Conservation (phyloP, 2,329 filamentous ascomycete genomes). For the Colletotrichum costaricense region DNA sequence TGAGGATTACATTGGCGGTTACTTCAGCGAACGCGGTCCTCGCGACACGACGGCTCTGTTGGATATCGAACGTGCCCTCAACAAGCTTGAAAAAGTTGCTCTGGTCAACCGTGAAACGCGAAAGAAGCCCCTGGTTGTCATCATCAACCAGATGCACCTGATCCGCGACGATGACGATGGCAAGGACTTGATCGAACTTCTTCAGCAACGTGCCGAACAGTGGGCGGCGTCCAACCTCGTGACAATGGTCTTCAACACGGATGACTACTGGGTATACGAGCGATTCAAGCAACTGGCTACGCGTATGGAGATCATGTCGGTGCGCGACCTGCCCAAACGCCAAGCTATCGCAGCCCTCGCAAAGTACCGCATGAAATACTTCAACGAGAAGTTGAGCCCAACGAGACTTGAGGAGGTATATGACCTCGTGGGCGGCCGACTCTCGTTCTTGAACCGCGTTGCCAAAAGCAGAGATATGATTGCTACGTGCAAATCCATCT, state of each 20-base stretch:
- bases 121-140: constrained; percentile 83
- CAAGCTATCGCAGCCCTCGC: constrained; percentile 82
- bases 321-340: constrained; percentile 83
- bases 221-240: constrained; percentile 95
- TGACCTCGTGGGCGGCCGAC: constrained; percentile 84
- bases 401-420: constrained; percentile 81
- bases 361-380: constrained; percentile 85
- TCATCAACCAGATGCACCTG: constrained; percentile 94
- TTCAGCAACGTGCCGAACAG: constrained; percentile 95
- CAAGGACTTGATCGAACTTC: constrained; percentile 90
- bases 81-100: constrained; percentile 97
- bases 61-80: constrained; percentile 96
- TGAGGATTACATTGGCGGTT: constrained; percentile 96
- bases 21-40: constrained; percentile 94
- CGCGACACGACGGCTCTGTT: constrained; percentile 91
- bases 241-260: constrained; percentile 93
- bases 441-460: constrained; percentile 89
- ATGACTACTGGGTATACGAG: constrained; percentile 99
- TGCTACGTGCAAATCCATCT: constrained; percentile 79
- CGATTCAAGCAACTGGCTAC: constrained; percentile 91
- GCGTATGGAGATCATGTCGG: constrained; percentile 91
- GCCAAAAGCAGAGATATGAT: constrained; percentile 89
- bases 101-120: constrained; percentile 72
- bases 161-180: constrained; percentile 92
- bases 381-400: constrained; percentile 66